Base-by-base conservation (phyloP, 495 filamentous ascomycete genomes). In the Neurospora sublineolata region DNA sequence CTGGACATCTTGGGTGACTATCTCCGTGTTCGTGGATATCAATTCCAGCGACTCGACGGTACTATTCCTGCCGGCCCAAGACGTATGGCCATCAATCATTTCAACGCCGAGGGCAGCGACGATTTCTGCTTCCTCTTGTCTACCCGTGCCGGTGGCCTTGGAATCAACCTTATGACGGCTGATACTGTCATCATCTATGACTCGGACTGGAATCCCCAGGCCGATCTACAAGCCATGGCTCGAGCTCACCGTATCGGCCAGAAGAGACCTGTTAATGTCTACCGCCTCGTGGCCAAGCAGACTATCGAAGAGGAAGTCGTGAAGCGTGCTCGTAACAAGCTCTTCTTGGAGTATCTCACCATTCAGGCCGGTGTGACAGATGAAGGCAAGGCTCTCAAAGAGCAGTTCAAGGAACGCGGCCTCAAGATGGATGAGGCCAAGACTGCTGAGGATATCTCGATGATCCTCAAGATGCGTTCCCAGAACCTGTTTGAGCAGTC, bases 121-220 rank as follows among this genome's bases (percentile, higher is more conserved):
- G 95, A 99, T 76, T 99, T 98, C 76, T 96, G 94, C 72, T 99
- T 98, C 80, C 86, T 98, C 16, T 86, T 99, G 6, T 98, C 95
- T 11, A 99, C 95, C 3, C 88, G 95, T 76, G 95, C 95, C 64
- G 95, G 95, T 82, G 95, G 95, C 77, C 87, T 99, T 20, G 95
- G 95, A 67, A 98, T 99, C 83, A 99, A 99, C 76, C 82, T 99
- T 60, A 98, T 97, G 94, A 97, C 95, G 67, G 95, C 95, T 2
- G 95, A 99, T 78, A 98, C 96, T 0, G 96, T 99, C 72, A 92
- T 99, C 74, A 87, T 99, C 46, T 98, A 98, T 76, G 95, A 99
- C 78, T 98, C 96, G 0, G 95, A 99, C 77, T 99, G 96, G 96
- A 99, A 99, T 73, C 95, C 95, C 16, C 95, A 99, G 79, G 95